Evolutionary conservation across 2,329 filamentous ascomycete species (phyloP).

Genomic region (Cordyceps javanica): DNA sequence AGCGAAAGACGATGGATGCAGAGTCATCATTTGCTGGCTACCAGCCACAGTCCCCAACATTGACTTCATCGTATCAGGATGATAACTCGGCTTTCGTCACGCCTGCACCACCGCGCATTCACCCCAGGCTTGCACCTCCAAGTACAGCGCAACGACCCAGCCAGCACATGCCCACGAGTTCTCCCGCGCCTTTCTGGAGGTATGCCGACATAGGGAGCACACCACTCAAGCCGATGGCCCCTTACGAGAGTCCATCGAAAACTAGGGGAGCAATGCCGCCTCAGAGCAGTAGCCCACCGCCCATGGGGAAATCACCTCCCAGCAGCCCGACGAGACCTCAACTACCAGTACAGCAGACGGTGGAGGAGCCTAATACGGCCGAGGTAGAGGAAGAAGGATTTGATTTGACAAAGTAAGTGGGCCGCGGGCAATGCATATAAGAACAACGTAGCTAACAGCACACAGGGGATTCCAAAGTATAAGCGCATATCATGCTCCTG

Average conservation of each 20-base stretch:
- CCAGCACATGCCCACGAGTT: constrained; percentile 80
- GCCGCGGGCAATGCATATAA: neutral
- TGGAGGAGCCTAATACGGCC: constrained; percentile 21
- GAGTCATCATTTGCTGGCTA: constrained; percentile 43
- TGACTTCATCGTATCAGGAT: constrained; percentile 58
- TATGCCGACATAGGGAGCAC: constrained; percentile 73
- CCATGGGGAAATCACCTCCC: constrained; percentile 43
- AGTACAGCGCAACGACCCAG: constrained; percentile 76
- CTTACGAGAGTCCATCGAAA: constrained; percentile 57
- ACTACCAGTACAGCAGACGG: constrained; percentile 20
- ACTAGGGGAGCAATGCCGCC: constrained; percentile 33
- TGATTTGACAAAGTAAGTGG: constrained; percentile 52
- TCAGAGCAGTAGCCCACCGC: constrained; percentile 54
- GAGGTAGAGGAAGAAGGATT: constrained; percentile 43
- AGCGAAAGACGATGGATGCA: constrained; percentile 40
- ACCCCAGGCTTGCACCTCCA: constrained; percentile 69
- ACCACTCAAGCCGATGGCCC: constrained; percentile 46
- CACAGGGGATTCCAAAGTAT: constrained; percentile 59
- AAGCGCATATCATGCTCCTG: constrained; percentile 53
- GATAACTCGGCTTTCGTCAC: constrained; percentile 60
- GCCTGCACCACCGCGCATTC: constrained; percentile 65
- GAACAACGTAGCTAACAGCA: constrained; percentile 16
- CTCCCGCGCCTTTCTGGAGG: constrained; percentile 83
- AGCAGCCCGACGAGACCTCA: constrained; percentile 44
- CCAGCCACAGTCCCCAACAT: constrained; percentile 51